phyloP scores from a whole-genome alignment of 129 eudicot genomes.

The Lactuca saligna region DNA sequence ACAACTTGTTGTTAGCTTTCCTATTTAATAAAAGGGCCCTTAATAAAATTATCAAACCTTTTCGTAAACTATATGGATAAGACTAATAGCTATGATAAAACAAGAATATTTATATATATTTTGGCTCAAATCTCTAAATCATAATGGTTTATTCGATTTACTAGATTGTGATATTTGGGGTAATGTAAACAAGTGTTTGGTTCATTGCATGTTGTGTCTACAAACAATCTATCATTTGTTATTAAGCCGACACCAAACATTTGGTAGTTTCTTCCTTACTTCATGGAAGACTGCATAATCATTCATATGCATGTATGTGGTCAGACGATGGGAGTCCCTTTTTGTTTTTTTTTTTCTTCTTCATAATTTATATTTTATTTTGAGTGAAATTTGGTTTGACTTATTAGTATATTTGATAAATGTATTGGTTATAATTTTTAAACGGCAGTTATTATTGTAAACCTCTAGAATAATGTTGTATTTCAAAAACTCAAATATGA shows the following conservation, averaged over 20 bases:
- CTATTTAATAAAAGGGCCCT: background rate
- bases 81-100: background rate
- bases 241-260: conserved; percentile 34
- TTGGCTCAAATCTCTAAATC: conserved; percentile 23
- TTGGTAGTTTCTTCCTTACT: conserved; percentile 42
- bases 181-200: conserved; percentile 30
- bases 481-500: background rate
- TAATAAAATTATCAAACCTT: background rate
- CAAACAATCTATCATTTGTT: conserved; percentile 28
- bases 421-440: background rate
- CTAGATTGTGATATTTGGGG: conserved; percentile 44
- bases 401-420: background rate
- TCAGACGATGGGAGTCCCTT: background rate
- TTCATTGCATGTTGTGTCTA: conserved; percentile 35
- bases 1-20: background rate
- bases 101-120: background rate
- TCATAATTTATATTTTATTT: background rate
- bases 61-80: background rate
- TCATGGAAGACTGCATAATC: conserved; percentile 29
- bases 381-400: background rate
- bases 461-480: background rate
- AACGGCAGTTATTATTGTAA: background rate
- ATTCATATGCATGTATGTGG: conserved; percentile 29
- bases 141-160: conserved; percentile 15
- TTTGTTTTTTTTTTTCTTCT: background rate